Percentiles rank a stretch among this genome's conserved stretches.
These are phyloP conservation scores for Irineochytrium annulatum DNA, from an alignment of 192 early-diverging fungal genomes.

Conservation along the genomic window DNA sequence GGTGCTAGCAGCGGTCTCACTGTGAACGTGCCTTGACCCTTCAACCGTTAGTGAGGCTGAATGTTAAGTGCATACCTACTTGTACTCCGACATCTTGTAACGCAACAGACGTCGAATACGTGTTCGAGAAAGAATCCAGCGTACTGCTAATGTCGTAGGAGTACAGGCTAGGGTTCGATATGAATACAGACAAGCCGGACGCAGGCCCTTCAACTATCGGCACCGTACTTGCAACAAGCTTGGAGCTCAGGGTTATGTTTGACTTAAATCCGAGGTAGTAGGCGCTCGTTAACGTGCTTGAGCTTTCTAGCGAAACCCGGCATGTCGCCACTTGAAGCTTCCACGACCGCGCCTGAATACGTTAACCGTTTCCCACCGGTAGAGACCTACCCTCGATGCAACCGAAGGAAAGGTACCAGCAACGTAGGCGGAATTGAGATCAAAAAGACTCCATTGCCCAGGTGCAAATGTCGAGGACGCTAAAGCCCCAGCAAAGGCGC, in stretches of 20 bases:
- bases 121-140: not conserved
- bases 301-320: not conserved
- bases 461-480: not conserved
- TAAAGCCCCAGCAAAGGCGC: not conserved
- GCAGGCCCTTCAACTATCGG: too few relatives aligned
- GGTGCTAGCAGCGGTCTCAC: not conserved
- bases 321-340: constrained; percentile 9
- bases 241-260: not conserved
- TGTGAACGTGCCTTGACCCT: not conserved
- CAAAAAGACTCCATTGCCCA: constrained; percentile 22
- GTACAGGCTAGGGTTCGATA: constrained; percentile 8
- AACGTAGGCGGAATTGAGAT: constrained; percentile 4
- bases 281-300: not conserved
- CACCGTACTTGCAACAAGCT: not conserved
- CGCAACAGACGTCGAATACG: not conserved
- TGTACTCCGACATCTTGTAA: not conserved
- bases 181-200: too few relatives aligned
- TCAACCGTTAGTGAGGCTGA: not conserved
- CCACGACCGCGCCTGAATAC: constrained; percentile 14
- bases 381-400: constrained; percentile 1
- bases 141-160: not conserved
- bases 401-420: constrained; percentile 17
- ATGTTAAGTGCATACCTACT: too few relatives aligned
- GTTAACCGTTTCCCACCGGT: not conserved
- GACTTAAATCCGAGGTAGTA: constrained; percentile 1